Evolutionary conservation across 129 eudicot genomes (phyloP).

Genomic region (Solidago caesia): DNA sequence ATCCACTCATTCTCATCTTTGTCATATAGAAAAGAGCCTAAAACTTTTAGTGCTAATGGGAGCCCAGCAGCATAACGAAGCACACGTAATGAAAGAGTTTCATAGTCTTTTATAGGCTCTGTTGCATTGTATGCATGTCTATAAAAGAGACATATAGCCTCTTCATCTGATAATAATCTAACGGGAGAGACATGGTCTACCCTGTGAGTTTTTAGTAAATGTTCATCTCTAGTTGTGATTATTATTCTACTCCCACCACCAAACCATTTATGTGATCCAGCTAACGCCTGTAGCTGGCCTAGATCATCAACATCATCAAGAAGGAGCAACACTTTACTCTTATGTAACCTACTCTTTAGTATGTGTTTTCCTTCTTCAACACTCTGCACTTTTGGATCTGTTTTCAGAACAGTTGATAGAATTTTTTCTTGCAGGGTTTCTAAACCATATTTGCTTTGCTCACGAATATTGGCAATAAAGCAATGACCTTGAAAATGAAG

Average conservation of each 20-base stretch:
- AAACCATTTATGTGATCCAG: neutral
- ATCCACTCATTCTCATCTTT: neutral
- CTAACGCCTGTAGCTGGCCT: neutral
- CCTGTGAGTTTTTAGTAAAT: neutral
- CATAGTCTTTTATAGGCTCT: neutral
- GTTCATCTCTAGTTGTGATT: constrained; percentile 1
- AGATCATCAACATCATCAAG: constrained; percentile 2
- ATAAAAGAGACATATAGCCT: neutral
- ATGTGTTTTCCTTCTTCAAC: neutral
- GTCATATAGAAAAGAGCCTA: neutral
- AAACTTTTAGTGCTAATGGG: neutral
- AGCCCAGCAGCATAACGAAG: neutral
- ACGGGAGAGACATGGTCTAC: neutral
- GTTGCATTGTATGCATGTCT: neutral
- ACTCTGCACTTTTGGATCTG: neutral
- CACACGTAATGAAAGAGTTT: neutral
- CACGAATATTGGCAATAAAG: neutral
- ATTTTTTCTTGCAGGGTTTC: neutral
- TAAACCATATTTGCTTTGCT: neutral
- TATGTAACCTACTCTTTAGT: neutral
- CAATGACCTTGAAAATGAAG: neutral
- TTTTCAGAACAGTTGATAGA: neutral
- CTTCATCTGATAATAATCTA: neutral
- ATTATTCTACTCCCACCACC: neutral
- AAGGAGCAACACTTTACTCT: neutral